These are phyloP conservation scores for Cystobasidium pallidum DNA, from an alignment of 1,284 basidiomycete genomes.

Conservation along the genomic window DNA sequence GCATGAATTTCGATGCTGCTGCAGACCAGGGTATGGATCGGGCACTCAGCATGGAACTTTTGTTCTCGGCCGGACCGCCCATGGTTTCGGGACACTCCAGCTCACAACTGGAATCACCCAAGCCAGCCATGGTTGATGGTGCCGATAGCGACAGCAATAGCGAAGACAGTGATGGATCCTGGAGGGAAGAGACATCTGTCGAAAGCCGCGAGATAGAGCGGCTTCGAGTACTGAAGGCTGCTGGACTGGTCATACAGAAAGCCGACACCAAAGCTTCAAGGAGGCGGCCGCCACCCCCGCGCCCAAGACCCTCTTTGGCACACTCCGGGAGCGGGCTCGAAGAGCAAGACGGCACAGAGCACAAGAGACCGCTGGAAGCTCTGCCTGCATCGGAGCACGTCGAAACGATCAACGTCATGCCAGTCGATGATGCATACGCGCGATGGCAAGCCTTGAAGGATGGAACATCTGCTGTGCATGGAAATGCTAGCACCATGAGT, in stretches of 20 bases:
- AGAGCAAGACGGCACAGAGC: neutral
- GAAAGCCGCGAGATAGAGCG: conserved; percentile 73
- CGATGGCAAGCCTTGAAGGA: conserved; percentile 66
- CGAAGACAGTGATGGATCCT: conserved; percentile 1
- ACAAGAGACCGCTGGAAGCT: neutral
- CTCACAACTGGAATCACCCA: too few relatives aligned
- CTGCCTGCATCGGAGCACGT: neutral
- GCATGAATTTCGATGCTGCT: too few relatives aligned
- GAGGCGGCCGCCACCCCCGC: conserved; percentile 54
- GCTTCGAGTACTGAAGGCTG: conserved; percentile 78
- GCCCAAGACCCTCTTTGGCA: conserved; percentile 1
- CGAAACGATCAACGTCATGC: conserved; percentile 39
- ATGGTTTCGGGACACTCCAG: too few relatives aligned
- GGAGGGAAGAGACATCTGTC: conserved; percentile 52
- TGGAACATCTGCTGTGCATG: conserved; percentile 38
- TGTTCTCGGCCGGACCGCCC: too few relatives aligned
- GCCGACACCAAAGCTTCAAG: conserved; percentile 57
- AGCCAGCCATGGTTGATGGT: neutral
- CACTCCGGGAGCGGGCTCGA: too few relatives aligned
- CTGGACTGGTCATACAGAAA: conserved; percentile 75
- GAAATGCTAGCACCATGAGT: neutral
- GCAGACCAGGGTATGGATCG: too few relatives aligned
- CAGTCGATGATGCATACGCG: conserved; percentile 84
- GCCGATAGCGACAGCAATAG: neutral
- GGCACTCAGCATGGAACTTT: too few relatives aligned